Conservation (phyloP, 1,284 basidiomycete genomes). For the Amylostereum areolatum region DNA sequence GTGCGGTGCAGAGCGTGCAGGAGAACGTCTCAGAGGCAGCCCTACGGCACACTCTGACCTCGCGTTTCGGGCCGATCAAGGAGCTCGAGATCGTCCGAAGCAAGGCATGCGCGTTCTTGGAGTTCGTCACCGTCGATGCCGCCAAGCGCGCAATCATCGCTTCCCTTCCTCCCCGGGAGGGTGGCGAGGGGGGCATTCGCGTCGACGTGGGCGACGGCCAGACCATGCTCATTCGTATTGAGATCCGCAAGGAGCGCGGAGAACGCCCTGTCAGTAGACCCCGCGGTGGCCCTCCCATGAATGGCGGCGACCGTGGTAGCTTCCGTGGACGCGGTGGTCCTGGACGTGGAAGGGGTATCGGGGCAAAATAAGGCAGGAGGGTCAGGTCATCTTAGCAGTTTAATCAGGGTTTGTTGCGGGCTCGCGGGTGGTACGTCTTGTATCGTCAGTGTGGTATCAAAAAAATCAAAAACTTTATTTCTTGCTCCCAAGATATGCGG, state of each 20-base stretch:
- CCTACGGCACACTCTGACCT: constrained; percentile 53
- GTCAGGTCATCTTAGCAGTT: too few relatives aligned
- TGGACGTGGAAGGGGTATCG: constrained; percentile 23
- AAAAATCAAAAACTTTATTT: too few relatives aligned
- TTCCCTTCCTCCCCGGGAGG: constrained; percentile 57
- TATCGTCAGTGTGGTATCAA: too few relatives aligned
- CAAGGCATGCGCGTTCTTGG: constrained; percentile 94
- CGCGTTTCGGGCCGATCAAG: constrained; percentile 82
- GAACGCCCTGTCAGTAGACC: constrained; percentile 51
- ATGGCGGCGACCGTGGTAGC: constrained; percentile 23
- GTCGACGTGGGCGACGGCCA: constrained; percentile 54
- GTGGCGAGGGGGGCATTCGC: constrained; percentile 86
- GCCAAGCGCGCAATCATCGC: constrained; percentile 83
- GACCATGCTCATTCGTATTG: constrained; percentile 65
- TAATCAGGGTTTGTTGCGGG: too few relatives aligned
- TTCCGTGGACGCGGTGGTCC: constrained; percentile 26
- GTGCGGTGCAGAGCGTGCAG: constrained; percentile 51
- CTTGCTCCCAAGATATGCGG: too few relatives aligned
- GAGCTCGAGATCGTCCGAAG: constrained; percentile 83
- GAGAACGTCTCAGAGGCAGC: constrained; percentile 64
- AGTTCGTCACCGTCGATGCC: constrained; percentile 75
- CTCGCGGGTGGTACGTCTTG: too few relatives aligned
- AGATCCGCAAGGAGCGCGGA: constrained; percentile 85
- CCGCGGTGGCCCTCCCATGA: constrained; percentile 26
- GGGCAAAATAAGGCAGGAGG: constrained; percentile 7